Evolutionary conservation across 768 basidiomycete species (phyloP).

Genomic region (Kwoniella botswanensis): DNA sequence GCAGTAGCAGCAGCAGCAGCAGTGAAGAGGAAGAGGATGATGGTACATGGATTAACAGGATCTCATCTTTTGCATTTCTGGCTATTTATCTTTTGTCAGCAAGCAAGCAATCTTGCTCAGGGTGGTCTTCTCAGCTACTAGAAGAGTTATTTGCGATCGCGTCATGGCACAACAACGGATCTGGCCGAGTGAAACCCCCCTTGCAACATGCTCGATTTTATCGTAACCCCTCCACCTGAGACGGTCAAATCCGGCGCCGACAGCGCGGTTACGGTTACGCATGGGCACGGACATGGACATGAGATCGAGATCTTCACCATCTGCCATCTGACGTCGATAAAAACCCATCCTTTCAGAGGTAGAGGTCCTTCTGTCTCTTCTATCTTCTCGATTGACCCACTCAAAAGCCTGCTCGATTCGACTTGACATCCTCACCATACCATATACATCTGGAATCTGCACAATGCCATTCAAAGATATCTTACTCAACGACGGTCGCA

Average conservation of each 20-base stretch:
- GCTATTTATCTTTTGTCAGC: too few species aligned
- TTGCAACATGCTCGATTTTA: background rate
- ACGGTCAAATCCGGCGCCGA: conserved; percentile 23
- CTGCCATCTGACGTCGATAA: background rate
- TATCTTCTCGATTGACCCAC: background rate
- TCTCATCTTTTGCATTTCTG: too few species aligned
- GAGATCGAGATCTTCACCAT: conserved; percentile 11
- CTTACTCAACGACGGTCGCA: conserved; percentile 55
- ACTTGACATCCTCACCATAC: background rate
- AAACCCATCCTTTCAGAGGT: background rate
- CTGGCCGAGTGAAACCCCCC: background rate
- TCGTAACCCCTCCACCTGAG: background rate
- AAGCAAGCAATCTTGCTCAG: background rate
- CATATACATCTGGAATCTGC: background rate
- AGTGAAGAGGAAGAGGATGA: too few species aligned
- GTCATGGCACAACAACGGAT: conserved; percentile 5
- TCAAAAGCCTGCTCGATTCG: too few species aligned
- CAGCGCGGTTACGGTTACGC: background rate
- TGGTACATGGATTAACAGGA: too few species aligned
- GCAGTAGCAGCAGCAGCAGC: too few species aligned
- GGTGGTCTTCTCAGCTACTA: background rate
- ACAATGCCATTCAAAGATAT: conserved; percentile 42
- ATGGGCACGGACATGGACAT: background rate
- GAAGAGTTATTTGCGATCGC: conserved; percentile 2
- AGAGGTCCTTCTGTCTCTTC: background rate